A percentile compares a stretch with the other conserved stretches of the same genome.
Evolutionary conservation across 2,329 filamentous ascomycete species (phyloP).

Genomic region (Botryotinia convoluta): DNA sequence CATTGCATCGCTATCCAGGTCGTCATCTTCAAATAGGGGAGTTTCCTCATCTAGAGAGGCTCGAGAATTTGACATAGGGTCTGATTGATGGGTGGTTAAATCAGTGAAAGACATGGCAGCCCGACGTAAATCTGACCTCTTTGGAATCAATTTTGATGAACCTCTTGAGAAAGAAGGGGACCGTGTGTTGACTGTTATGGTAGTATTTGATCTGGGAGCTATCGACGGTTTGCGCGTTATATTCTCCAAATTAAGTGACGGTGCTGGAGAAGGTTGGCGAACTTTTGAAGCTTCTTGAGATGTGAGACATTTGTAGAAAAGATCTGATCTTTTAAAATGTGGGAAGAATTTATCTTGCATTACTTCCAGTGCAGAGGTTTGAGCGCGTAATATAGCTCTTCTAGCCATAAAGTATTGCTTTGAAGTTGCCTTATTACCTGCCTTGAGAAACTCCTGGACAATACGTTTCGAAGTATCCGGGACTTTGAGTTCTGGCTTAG

Average conservation of each 20-base stretch:
- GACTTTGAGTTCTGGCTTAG: slow-evolving; percentile 76
- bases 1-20: slow-evolving; percentile 68
- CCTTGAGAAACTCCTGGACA: slow-evolving; percentile 75
- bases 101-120: slow-evolving; percentile 61
- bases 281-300: slow-evolving; percentile 68
- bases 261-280: slow-evolving; percentile 20
- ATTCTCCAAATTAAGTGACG: slow-evolving; percentile 37
- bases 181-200: slow-evolving; percentile 41
- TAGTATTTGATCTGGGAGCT: slow-evolving; percentile 28
- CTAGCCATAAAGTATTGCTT: slow-evolving; percentile 81
- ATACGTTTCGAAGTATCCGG: slow-evolving; percentile 64
- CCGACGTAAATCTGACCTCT: slow-evolving; percentile 53
- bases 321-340: slow-evolving; percentile 84
- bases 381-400: slow-evolving; percentile 74
- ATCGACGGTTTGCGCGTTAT: slow-evolving; percentile 36
- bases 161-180: slow-evolving; percentile 47
- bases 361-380: slow-evolving; percentile 78
- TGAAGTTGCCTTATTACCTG: slow-evolving; percentile 72
- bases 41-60: slow-evolving; percentile 69
- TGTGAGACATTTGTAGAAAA: slow-evolving; percentile 94
- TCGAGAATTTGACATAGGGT: slow-evolving; percentile 46
- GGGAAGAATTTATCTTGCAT: slow-evolving; percentile 80
- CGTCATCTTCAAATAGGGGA: slow-evolving; percentile 78
- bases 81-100: slow-evolving; percentile 45
- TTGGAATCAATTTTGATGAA: slow-evolving; percentile 45